Evolutionary conservation across 495 filamentous ascomycete genomes (phyloP), one percentile per base, ranked within the genome.

Genomic region (Tuber magnatum): DNA sequence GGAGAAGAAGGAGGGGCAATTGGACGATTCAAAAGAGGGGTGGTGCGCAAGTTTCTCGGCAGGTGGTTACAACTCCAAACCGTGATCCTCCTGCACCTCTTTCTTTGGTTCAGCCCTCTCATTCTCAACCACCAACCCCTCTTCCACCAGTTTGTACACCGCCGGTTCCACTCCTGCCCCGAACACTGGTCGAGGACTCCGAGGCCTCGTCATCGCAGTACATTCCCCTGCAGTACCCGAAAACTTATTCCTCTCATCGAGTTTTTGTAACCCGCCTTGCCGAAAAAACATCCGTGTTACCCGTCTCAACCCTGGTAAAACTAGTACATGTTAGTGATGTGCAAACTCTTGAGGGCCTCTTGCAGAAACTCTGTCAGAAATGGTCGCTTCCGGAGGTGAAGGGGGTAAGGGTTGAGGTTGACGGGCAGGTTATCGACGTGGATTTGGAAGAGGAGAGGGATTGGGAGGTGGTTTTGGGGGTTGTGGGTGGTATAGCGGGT

Each of bases 211-310:
- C 46, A 48, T 24, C 51, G 7, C 24, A 56, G 10, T 28, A 3
- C 51, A 56, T 28, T 28, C 51, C n/a, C 51, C 46, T 16, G 0
- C 46, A 48, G 22, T 24, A 48, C 18, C 51, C n/a, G 9, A 56
- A 56, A n/a, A 28, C 51, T 9, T 12, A 56, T 24, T 56, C 51
- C 24, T 56, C 51, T n/a, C 51, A 56, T 28, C 69, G 72, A n/a
- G 77, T 78, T 68, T 79, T 78, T 44, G 77, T 78, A 44, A 79
- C 77, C 44, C 77, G 72, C 28, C 76, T 78, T 22, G 43, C 40
- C 44, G 71, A 48, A 0, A n/a, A 28, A 56, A 56, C 51, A 12
- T 24, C 10, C 24, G 22, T 9, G 7, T 5, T 22, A 48, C 51
- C 51, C 3, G n/a, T 9, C 56, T 75, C 72, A 24, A 72, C 74